Conservation (phyloP, 768 basidiomycete genomes). For the Boletus eberwhitei region DNA sequence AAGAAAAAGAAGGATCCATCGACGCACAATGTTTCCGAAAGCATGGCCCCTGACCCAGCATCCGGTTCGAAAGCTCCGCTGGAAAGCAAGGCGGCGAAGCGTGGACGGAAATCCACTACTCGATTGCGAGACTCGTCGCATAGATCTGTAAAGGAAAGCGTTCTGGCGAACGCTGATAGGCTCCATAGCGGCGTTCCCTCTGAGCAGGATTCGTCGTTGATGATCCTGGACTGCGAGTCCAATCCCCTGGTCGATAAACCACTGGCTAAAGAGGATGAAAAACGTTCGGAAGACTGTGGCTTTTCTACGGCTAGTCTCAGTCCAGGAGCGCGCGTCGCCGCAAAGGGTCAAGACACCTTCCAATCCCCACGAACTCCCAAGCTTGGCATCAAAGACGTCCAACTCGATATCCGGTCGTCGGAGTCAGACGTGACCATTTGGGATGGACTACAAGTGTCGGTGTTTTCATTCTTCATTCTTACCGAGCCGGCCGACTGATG, state of each 20-base stretch:
- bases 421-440: slow-evolving; percentile 23
- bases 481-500: not conserved
- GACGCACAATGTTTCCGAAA: not conserved
- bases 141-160: not conserved
- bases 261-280: not conserved
- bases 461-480: not conserved
- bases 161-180: not conserved
- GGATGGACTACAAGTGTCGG: slow-evolving; percentile 23
- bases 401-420: slow-evolving; percentile 10
- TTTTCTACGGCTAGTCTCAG: not conserved
- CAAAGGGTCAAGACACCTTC: not conserved
- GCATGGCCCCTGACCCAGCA: not conserved
- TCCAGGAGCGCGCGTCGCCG: not conserved
- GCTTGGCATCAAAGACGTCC: slow-evolving; percentile 8
- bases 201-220: not conserved
- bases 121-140: not conserved
- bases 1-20: not conserved
- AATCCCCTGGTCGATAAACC: not conserved
- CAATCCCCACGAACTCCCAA: not conserved
- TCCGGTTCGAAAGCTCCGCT: not conserved
- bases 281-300: not conserved
- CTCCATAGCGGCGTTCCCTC: slow-evolving; percentile 4
- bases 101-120: not conserved
- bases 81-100: not conserved
- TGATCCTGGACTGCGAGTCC: not conserved